Evolutionary conservation across 352 stramenopile species (phyloP), one percentile per base, ranked within the genome.

Genomic region (Globisporangium nunn): DNA sequence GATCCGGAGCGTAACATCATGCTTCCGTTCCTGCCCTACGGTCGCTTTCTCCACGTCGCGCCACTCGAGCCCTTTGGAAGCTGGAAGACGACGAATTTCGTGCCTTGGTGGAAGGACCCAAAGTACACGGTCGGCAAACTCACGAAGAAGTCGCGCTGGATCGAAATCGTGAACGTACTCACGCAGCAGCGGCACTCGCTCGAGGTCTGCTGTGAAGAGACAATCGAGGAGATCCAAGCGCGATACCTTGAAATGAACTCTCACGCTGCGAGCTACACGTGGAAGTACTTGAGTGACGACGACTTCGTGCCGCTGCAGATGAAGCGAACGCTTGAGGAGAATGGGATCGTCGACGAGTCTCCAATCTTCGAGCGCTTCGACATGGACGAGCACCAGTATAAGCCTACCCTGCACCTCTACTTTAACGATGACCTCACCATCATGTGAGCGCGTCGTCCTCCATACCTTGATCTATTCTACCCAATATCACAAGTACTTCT

Each of bases 391-490:
- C 87, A 96, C n/a, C 59, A 73, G 35, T 96, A 81, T 65, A 93
- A 93, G 33, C 90, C 90, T 7, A 87, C 81, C 6, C 54, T 98
- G 18, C 87, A 97, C 63, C 73, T 97, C 39, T 98, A 97, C 77
- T 98, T 88, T 58, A 96, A 97, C 64, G 91, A 98, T 64, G 91
- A 98, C 64, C 75, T 98, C 43, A 97, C 91, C 30, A 58, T 91
- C 53, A 50, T 75, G 56, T 92, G 68, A 72, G 23, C 3, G 18
- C 46, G 11, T 47, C 35, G 35, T 14, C 1, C 44, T 49, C 23
- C 23, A 23, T 23, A 23, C 23, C 23, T 23, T 23, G 23, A 23
- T 23, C 23, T 23, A 12, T 46, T 46, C 40, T 45, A 15, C 40
- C n/a, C 23, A 23, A 23, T 23, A 23, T 23, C 23, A 23, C 23